Conservation (phyloP, 345 rosid genomes). For the Syzygium jambos region DNA sequence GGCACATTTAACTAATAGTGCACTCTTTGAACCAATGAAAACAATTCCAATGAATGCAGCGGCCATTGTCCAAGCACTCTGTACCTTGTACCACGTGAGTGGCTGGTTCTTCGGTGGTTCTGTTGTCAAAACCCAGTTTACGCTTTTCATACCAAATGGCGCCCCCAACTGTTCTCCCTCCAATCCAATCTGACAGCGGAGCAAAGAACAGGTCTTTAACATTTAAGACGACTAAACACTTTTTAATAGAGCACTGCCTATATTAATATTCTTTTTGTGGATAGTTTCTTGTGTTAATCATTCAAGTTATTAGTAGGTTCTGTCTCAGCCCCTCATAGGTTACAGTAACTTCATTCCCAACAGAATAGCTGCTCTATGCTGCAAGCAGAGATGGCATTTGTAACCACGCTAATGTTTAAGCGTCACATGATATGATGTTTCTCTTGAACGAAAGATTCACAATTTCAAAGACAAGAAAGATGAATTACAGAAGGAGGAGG, state of each 20-base stretch:
- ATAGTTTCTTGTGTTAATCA: neutral
- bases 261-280: neutral
- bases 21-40: neutral
- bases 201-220: neutral
- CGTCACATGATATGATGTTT: neutral
- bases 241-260: neutral
- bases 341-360: neutral
- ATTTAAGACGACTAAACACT: neutral
- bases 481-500: neutral
- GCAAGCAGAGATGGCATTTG: neutral
- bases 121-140: conserved; percentile 59
- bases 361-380: neutral
- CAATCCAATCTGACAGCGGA: conserved; percentile 49
- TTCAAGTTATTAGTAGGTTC: neutral
- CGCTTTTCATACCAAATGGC: conserved; percentile 29
- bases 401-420: neutral
- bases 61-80: neutral
- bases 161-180: conserved; percentile 71
- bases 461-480: neutral
- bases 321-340: neutral
- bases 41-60: neutral
- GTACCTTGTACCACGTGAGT: conserved; percentile 93
- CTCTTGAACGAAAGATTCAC: neutral
- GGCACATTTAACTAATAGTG: neutral
- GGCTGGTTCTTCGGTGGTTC: conserved; percentile 67